Evolutionary conservation across 148 eudicot species (phyloP), one percentile per base, ranked within the genome.

Genomic region (Bassia scoparia): DNA sequence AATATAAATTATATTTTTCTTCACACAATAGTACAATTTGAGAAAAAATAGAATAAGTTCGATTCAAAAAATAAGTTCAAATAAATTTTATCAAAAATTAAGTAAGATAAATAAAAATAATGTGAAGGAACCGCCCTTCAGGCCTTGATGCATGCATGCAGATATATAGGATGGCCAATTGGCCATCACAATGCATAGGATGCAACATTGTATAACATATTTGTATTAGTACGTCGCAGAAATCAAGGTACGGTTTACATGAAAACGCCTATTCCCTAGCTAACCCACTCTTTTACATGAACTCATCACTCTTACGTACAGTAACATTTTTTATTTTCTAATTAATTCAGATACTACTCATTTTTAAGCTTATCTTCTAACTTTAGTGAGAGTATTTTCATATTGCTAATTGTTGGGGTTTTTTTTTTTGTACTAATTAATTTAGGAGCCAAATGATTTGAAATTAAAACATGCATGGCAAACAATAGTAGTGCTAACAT

Each of bases 281-380:
- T 46, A 37, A 17, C 33, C 71, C 77, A 65, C 77, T 74, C 71
- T 60, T 67, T 63, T n/a, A 52, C 76, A 74, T 64, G 76, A 74
- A 60, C 75, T 72, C 54, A 29, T 16, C 0, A 44, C 50, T 48
- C 48, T 41, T 49, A 49, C 21, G 12, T 49, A 49, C 11, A n/a
- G 44, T 41, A 41, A 5, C 11, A 41, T 11, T 41, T 41, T 4
- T 5, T 41, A 41, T 16, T 23, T 61, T 18, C 26, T 61, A 33
- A 59, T 6, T 20, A 29, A 60, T 15, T 30, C 21, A 6, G 10
- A 3, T 30, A 1, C 27, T 26, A 14, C 27, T 55, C 7, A 58
- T 13, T 58, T 23, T 26, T 58, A 17, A 26, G 27, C n/a, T 30
- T 27, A 27, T 26, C 18, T 58, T 16, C 1, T 58, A 58, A 58